A percentile compares a stretch with the other conserved stretches of the same genome.
phyloP scores from a whole-genome alignment of 202 grass and related monocot species.

The Dendrocalamus latiflorus region DNA sequence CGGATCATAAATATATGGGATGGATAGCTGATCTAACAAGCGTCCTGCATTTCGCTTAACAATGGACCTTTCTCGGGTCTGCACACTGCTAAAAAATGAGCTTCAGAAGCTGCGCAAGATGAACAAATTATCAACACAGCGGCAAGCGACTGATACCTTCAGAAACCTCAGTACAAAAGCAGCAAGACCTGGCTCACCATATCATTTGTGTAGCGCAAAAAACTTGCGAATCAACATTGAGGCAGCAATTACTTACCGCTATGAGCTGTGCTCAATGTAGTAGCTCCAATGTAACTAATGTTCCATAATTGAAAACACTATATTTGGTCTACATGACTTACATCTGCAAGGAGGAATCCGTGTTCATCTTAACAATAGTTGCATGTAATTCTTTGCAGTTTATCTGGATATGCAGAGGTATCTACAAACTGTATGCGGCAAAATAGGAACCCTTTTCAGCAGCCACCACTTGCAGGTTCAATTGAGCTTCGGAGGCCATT shows the following conservation, averaged over 20 bases:
- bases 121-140: background rate
- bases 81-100: no score
- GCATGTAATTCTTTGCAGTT: background rate
- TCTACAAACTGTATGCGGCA: slow-evolving; percentile 36
- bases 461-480: slow-evolving; percentile 82
- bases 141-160: background rate
- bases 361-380: background rate
- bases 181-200: background rate
- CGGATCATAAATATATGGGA: no score
- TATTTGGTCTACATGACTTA: slow-evolving; percentile 38
- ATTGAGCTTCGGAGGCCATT: slow-evolving; percentile 86
- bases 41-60: no score
- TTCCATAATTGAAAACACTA: slow-evolving; percentile 6
- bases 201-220: background rate
- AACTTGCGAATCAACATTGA: background rate
- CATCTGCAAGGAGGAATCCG: slow-evolving; percentile 8
- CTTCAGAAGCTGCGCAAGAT: no score
- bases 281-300: background rate
- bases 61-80: no score
- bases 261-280: background rate
- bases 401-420: background rate
- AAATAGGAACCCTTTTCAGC: slow-evolving; percentile 38
- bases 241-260: background rate
- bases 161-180: background rate
- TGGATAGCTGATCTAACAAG: no score